phyloP scores from a whole-genome alignment of 305 asterid species.

The Rubia balearica region DNA sequence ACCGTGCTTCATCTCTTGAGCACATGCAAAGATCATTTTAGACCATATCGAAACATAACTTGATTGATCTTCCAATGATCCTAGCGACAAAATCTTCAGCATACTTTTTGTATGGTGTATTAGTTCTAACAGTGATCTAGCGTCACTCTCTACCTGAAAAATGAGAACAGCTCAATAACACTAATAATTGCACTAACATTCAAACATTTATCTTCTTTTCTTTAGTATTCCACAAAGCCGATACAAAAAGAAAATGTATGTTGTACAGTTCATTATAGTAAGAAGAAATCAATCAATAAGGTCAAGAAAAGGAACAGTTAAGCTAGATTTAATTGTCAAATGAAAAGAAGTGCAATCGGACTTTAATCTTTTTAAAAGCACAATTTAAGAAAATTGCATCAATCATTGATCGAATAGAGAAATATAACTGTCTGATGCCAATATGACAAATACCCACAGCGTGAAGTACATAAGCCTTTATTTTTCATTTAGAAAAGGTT shows the following conservation, averaged over 20 bases:
- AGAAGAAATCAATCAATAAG: not conserved
- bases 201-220: not conserved
- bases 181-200: constrained; percentile 1
- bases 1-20: constrained; percentile 62
- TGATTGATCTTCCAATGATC: constrained; percentile 47
- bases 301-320: constrained; percentile 1
- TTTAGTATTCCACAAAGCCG: not conserved
- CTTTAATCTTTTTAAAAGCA: not conserved
- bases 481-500: not conserved
- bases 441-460: too few species aligned
- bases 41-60: constrained; percentile 57
- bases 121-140: constrained; percentile 48
- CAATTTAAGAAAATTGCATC: not conserved
- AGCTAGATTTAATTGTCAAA: not conserved
- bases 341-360: not conserved
- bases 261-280: not conserved
- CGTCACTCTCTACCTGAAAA: constrained; percentile 57
- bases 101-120: constrained; percentile 45
- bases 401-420: not conserved
- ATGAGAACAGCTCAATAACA: constrained; percentile 22
- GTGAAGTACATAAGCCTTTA: too few species aligned
- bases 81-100: constrained; percentile 56
- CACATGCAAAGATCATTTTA: constrained; percentile 49
- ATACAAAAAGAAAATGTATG: not conserved
- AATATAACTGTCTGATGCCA: not conserved